Percentiles rank a stretch among this genome's conserved stretches.
phyloP scores from a whole-genome alignment of 2,329 filamentous ascomycete genomes.

The Arachnopeziza araneosa region DNA sequence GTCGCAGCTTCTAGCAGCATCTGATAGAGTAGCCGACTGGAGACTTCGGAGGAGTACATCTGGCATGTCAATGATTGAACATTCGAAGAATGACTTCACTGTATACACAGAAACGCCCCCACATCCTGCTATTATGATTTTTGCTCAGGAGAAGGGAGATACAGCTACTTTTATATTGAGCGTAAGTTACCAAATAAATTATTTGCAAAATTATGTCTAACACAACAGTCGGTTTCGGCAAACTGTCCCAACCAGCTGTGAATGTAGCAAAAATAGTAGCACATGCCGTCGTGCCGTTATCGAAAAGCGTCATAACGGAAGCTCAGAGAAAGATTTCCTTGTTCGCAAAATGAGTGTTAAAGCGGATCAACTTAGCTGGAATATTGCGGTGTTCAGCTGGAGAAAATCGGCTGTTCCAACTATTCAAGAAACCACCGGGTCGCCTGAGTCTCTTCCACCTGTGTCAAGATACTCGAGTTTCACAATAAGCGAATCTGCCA shows the following conservation, averaged over 20 bases:
- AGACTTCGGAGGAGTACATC: background rate
- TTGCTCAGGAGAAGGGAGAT: background rate
- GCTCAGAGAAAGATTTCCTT: background rate
- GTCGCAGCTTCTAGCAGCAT: background rate
- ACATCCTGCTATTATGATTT: conserved; percentile 5
- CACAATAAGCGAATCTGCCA: background rate
- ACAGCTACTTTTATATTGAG: conserved; percentile 6
- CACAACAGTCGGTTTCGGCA: background rate
- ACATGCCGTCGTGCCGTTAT: background rate
- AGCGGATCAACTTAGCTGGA: background rate
- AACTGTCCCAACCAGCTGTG: background rate
- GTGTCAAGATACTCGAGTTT: background rate
- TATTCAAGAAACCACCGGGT: background rate
- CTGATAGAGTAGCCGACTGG: background rate
- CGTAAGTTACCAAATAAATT: background rate
- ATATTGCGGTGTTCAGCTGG: background rate
- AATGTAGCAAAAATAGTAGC: background rate
- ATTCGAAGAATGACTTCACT: background rate
- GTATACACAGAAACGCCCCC: conserved; percentile 1
- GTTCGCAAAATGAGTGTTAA: background rate
- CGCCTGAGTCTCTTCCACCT: background rate
- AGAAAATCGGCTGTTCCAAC: background rate
- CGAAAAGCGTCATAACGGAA: background rate
- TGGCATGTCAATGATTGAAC: background rate
- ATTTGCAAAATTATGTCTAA: background rate